phyloP scores from a whole-genome alignment of 305 asterid species.

The Fraxinus velutina region DNA sequence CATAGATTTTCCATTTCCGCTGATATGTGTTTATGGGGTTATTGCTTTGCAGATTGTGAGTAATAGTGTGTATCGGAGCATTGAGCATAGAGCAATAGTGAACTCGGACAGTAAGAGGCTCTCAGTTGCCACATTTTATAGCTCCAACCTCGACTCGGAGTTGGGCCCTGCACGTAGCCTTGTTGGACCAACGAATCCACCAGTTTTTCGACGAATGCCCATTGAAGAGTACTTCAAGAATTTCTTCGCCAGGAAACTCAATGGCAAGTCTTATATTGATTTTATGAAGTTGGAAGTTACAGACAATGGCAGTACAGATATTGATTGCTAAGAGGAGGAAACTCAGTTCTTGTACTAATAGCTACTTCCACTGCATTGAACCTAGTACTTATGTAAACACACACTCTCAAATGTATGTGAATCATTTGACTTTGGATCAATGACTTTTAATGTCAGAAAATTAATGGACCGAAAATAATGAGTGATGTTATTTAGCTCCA shows the following conservation, averaged over 20 bases:
- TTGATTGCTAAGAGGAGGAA: not conserved
- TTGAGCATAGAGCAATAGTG: conserved; percentile 50
- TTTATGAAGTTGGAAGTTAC: conserved; percentile 31
- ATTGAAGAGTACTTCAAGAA: conserved; percentile 31
- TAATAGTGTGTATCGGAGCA: conserved; percentile 46
- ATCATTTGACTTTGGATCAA: not conserved
- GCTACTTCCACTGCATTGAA: not conserved
- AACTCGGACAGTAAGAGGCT: conserved; percentile 34
- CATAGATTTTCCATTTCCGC: not conserved
- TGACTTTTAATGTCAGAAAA: not conserved
- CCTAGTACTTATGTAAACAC: too few species aligned
- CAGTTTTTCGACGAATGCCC: conserved; percentile 30
- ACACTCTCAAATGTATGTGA: not conserved
- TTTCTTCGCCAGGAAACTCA: conserved; percentile 35
- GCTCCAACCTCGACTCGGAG: conserved; percentile 31
- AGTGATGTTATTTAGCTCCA: too few species aligned
- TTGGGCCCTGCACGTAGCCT: conserved; percentile 44
- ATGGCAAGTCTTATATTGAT: conserved; percentile 41
- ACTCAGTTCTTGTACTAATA: not conserved
- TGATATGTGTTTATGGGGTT: not conserved
- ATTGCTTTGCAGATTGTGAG: conserved; percentile 35
- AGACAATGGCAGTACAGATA: not conserved
- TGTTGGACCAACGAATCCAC: conserved; percentile 24
- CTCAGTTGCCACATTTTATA: conserved; percentile 45
- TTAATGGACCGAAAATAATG: too few species aligned